phyloP scores from a whole-genome alignment of 2,329 filamentous ascomycete genomes.

The Myriangium duriaei region DNA sequence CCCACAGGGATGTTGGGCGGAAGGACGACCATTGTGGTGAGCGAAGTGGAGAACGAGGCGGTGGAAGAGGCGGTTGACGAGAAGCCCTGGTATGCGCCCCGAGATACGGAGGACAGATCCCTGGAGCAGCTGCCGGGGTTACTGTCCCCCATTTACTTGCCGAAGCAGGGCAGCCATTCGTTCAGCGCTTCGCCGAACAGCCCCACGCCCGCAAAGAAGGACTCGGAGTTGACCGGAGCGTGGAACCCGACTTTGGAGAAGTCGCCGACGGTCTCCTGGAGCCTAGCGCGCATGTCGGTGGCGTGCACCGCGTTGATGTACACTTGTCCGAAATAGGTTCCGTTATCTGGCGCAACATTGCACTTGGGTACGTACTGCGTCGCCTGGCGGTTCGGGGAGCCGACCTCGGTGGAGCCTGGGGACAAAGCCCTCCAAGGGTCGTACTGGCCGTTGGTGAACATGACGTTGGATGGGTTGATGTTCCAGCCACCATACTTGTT shows the following conservation, averaged over 20 bases:
- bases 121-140: no score
- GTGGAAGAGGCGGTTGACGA: no score
- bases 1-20: no score
- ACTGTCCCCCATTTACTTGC: no score
- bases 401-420: conserved; percentile 10
- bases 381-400: conserved; percentile 11
- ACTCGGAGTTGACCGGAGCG: conserved; percentile 10
- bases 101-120: no score
- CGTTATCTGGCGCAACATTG: conserved; percentile 11
- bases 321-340: conserved; percentile 14
- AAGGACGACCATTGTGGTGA: not conserved
- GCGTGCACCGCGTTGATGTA: conserved; percentile 14
- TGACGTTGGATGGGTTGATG: conserved; percentile 14
- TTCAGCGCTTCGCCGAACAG: conserved; percentile 15
- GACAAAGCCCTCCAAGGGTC: conserved; percentile 15
- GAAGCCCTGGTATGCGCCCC: no score
- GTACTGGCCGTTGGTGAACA: conserved; percentile 14
- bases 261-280: conserved; percentile 7
- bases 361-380: conserved; percentile 12
- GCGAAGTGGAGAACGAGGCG: not conserved
- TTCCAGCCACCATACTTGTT: conserved; percentile 15
- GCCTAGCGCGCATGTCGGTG: conserved; percentile 12
- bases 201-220: conserved; percentile 11
- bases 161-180: conserved; percentile 16
- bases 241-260: conserved; percentile 10